Evolutionary conservation across 805 yeast genomes (phyloP).

Genomic region (Cyberlindnera saturnus): DNA sequence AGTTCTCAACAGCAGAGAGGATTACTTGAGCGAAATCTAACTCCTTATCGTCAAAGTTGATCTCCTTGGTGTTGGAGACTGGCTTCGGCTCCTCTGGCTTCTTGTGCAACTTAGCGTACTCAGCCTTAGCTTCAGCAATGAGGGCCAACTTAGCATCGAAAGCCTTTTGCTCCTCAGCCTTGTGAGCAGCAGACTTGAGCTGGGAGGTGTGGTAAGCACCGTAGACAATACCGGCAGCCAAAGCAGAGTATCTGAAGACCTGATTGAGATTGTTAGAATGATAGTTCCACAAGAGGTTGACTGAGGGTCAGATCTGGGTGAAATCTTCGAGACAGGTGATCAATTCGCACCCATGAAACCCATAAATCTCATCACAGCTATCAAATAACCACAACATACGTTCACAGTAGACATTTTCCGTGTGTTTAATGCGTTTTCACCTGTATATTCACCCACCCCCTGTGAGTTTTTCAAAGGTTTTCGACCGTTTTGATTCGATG

Average conservation of each 20-base stretch:
- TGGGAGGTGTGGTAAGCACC: slow-evolving; percentile 82
- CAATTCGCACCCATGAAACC: too few relatives aligned
- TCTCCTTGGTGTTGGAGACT: slow-evolving; percentile 32
- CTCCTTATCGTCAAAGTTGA: slow-evolving; percentile 84
- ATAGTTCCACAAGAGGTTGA: background rate
- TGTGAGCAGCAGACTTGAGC: slow-evolving; percentile 54
- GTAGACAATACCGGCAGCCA: slow-evolving; percentile 81
- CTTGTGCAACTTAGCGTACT: slow-evolving; percentile 64
- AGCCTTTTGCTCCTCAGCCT: slow-evolving; percentile 50
- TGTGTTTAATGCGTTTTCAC: background rate
- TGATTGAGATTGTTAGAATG: slow-evolving; percentile 22
- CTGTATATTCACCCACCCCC: background rate
- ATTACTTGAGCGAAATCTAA: slow-evolving; percentile 74
- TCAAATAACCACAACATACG: slow-evolving; percentile 27
- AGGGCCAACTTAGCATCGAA: slow-evolving; percentile 65
- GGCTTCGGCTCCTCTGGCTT: slow-evolving; percentile 32
- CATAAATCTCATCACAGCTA: background rate
- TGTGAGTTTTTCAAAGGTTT: background rate
- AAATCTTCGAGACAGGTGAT: too few relatives aligned
- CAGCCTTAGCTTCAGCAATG: slow-evolving; percentile 84
- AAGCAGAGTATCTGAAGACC: slow-evolving; percentile 90
- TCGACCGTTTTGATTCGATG: background rate
- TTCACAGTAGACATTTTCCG: slow-evolving; percentile 42
- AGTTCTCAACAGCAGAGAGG: slow-evolving; percentile 56
- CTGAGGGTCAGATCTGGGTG: too few relatives aligned